phyloP scores from a whole-genome alignment of 805 yeast genomes.

The Wickerhamomyces strasburgensis region DNA sequence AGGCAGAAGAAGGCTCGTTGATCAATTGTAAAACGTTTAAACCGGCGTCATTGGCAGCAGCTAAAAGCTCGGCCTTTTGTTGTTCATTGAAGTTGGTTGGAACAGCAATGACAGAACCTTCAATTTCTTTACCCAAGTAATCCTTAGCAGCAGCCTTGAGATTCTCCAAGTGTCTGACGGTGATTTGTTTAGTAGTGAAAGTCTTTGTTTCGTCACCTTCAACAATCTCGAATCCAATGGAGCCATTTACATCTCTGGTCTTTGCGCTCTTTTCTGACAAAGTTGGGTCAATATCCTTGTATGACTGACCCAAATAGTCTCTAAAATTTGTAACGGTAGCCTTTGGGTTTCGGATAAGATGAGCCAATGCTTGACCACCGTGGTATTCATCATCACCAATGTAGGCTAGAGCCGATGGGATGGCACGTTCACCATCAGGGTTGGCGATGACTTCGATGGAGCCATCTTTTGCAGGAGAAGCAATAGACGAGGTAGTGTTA shows the following conservation, averaged over 20 bases:
- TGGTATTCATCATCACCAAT: conserved; percentile 95
- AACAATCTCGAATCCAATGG: conserved; percentile 59
- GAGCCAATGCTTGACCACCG: conserved; percentile 93
- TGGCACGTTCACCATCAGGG: conserved; percentile 97
- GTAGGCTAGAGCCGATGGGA: conserved; percentile 88
- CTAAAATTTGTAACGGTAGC: conserved; percentile 90
- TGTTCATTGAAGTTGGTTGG: conserved; percentile 81
- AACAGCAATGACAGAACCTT: conserved; percentile 81
- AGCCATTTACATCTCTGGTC: conserved; percentile 61
- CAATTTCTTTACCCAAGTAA: conserved; percentile 75
- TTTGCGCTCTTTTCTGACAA: conserved; percentile 61
- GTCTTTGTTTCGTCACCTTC: conserved; percentile 45
- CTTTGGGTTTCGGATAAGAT: conserved; percentile 82
- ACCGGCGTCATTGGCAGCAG: conserved; percentile 65
- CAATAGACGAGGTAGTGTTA: conserved; percentile 92
- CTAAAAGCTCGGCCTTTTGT: conserved; percentile 61
- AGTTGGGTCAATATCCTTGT: conserved; percentile 63
- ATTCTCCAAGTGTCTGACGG: conserved; percentile 77
- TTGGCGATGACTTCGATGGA: conserved; percentile 96
- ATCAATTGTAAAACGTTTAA: conserved; percentile 80
- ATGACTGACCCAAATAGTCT: conserved; percentile 80
- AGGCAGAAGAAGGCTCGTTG: conserved; percentile 89
- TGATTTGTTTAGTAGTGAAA: conserved; percentile 69
- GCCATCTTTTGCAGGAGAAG: conserved; percentile 79
- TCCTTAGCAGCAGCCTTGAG: conserved; percentile 88